Conservation (phyloP, 73 alveolate genomes). For the Stentor coeruleus region DNA sequence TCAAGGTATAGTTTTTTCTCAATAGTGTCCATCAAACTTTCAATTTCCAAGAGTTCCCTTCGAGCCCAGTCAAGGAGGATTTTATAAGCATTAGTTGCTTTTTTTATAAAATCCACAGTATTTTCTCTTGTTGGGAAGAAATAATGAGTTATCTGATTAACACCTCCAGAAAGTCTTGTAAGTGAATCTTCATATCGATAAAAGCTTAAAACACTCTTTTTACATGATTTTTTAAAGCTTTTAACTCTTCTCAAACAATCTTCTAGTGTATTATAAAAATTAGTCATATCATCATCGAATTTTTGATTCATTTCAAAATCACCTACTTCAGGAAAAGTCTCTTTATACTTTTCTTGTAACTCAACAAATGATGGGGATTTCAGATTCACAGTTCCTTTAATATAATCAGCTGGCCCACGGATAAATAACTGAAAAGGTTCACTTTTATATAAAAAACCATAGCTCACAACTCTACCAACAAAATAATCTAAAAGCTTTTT, state of each 20-base stretch:
- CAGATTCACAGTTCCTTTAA: neutral
- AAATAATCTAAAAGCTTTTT: neutral
- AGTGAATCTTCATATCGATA: neutral
- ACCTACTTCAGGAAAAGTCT: neutral
- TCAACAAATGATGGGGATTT: neutral
- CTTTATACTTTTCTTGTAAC: neutral
- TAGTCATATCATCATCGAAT: neutral
- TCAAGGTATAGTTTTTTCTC: neutral
- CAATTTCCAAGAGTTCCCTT: neutral
- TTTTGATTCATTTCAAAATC: neutral
- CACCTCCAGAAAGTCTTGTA: neutral
- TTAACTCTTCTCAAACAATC: neutral
- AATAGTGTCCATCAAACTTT: neutral
- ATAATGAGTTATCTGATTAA: neutral
- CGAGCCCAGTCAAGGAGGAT: conserved; percentile 6
- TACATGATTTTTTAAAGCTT: neutral
- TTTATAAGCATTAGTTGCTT: conserved; percentile 17
- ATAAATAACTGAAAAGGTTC: conserved; percentile 3
- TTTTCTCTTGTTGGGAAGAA: neutral
- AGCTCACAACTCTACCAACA: neutral
- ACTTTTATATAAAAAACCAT: neutral
- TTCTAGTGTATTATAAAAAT: neutral
- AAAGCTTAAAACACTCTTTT: neutral
- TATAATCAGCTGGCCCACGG: neutral
- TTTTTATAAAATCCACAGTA: too few species aligned